Evolutionary conservation across 257 asterid species (phyloP).

Genomic region (Solanum virginianum): DNA sequence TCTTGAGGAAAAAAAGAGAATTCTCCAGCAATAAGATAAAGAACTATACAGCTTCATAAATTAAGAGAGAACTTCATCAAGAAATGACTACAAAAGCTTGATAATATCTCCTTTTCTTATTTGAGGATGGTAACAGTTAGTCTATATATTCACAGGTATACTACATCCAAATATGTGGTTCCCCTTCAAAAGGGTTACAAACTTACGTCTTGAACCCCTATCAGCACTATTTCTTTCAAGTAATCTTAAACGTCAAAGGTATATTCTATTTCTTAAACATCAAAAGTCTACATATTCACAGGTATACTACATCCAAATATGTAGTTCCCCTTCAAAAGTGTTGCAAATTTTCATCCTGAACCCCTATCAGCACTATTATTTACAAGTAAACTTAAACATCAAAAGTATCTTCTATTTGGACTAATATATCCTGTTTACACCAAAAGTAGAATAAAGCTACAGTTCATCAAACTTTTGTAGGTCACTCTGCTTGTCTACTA

Average conservation of each 20-base stretch:
- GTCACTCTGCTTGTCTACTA: too few species aligned
- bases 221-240: not conserved
- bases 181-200: not conserved
- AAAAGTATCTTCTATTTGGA: not conserved
- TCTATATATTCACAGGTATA: not conserved
- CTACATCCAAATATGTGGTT: not conserved
- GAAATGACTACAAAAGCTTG: not conserved
- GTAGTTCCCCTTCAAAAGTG: not conserved
- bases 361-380: not conserved
- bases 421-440: not conserved
- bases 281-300: not conserved
- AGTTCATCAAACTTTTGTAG: not conserved
- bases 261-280: too few species aligned
- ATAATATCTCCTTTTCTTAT: not conserved
- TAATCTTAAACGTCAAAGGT: too few species aligned
- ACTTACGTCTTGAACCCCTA: not conserved
- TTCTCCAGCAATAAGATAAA: not conserved
- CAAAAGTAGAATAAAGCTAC: not conserved
- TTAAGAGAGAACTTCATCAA: not conserved
- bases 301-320: not conserved
- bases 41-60: not conserved
- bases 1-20: not conserved
- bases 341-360: not conserved
- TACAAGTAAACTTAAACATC: not conserved
- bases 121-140: not conserved